A percentile compares a stretch with the other conserved stretches of the same genome.
Evolutionary conservation across 305 asterid species (phyloP).

Genomic region (Fraxinus paxiana): DNA sequence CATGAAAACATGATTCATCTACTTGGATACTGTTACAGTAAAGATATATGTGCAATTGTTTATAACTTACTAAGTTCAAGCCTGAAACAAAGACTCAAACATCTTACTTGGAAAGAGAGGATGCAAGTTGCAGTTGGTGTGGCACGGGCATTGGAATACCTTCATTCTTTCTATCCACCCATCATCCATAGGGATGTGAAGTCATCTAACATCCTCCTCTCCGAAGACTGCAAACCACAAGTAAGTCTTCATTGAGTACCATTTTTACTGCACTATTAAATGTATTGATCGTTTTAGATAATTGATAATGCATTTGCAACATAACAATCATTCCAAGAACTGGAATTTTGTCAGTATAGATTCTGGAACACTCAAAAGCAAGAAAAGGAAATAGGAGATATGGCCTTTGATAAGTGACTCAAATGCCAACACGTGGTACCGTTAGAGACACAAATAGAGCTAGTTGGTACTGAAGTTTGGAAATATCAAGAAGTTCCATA

Average conservation of each 20-base stretch:
- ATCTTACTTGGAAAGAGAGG: slow-evolving; percentile 61
- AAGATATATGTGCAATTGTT: slow-evolving; percentile 50
- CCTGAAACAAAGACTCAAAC: slow-evolving; percentile 47
- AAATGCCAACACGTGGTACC: not conserved
- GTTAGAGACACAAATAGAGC: not conserved
- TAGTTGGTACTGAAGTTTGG: not conserved
- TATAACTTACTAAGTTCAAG: slow-evolving; percentile 40
- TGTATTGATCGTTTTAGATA: not conserved
- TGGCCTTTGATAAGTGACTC: not conserved
- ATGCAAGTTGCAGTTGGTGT: slow-evolving; percentile 57
- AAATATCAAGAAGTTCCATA: not conserved
- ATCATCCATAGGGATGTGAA: slow-evolving; percentile 62
- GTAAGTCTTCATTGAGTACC: slow-evolving; percentile 29
- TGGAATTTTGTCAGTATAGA: not conserved
- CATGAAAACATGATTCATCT: slow-evolving; percentile 59
- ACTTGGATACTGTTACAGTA: slow-evolving; percentile 53
- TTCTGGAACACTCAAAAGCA: not conserved
- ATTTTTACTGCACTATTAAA: not conserved
- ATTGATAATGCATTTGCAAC: not conserved
- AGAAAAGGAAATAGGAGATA: not conserved
- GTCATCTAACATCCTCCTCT: slow-evolving; percentile 63
- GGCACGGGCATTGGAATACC: slow-evolving; percentile 61
- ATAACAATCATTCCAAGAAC: not conserved
- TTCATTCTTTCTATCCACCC: slow-evolving; percentile 64
- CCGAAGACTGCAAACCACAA: slow-evolving; percentile 48